phyloP scores from a whole-genome alignment of 352 stramenopile genomes.

The Phytophthora colocasiae region DNA sequence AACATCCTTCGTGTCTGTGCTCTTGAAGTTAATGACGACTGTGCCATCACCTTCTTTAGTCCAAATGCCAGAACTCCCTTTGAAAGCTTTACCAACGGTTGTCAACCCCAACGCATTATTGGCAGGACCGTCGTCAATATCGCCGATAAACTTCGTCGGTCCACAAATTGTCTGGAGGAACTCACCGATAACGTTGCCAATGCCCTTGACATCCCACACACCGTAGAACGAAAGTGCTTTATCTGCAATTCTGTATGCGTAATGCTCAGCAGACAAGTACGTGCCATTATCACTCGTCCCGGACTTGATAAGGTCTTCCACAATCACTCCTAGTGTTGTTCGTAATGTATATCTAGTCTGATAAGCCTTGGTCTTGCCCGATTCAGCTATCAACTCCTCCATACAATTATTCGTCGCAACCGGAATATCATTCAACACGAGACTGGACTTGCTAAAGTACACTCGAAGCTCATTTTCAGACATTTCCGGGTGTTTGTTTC shows the following conservation, averaged over 20 bases:
- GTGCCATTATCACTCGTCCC: conserved; percentile 33
- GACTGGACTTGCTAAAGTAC: conserved; percentile 32
- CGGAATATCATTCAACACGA: conserved; percentile 53
- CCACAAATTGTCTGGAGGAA: conserved; percentile 53
- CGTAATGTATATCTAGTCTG: conserved; percentile 40
- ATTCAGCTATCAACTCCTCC: conserved; percentile 32
- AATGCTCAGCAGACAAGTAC: conserved; percentile 31
- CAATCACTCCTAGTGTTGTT: conserved; percentile 51
- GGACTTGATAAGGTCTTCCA: conserved; percentile 46
- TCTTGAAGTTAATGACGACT: conserved; percentile 25
- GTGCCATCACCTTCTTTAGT: conserved; percentile 25
- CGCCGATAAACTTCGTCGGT: conserved; percentile 43
- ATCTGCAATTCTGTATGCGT: conserved; percentile 39
- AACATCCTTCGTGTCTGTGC: conserved; percentile 29
- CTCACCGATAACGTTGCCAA: conserved; percentile 34
- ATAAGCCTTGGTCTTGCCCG: conserved; percentile 14
- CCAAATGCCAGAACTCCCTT: conserved; percentile 27
- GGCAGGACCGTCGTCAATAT: conserved; percentile 42
- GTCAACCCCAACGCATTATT: conserved; percentile 37
- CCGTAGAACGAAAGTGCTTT: conserved; percentile 41
- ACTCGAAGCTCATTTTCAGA: conserved; percentile 25
- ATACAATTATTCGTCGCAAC: conserved; percentile 44
- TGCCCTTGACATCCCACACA: conserved; percentile 43
- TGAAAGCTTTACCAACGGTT: conserved; percentile 39
- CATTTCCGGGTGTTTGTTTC: conserved; percentile 16